phyloP scores from a whole-genome alignment of 805 yeast species.

The Naumovozyma dairenensis region DNA sequence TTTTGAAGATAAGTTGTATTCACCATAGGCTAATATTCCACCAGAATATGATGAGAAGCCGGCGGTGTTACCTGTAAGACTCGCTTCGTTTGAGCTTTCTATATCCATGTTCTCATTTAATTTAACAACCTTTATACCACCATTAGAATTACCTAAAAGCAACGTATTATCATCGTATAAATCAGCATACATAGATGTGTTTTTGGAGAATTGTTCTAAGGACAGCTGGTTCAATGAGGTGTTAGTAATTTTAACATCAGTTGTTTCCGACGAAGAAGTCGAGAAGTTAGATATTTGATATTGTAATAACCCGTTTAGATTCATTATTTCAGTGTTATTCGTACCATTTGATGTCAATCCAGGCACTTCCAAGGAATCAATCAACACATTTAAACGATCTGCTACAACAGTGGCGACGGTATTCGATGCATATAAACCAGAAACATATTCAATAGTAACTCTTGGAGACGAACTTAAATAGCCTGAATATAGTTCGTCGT shows the following conservation, averaged over 20 bases:
- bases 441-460: slow-evolving; percentile 34
- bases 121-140: slow-evolving; percentile 31
- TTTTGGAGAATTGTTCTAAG: slow-evolving; percentile 21
- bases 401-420: slow-evolving; percentile 48
- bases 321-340: slow-evolving; percentile 29
- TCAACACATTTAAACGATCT: slow-evolving; percentile 47
- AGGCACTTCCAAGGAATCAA: slow-evolving; percentile 36
- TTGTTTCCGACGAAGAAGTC: slow-evolving; percentile 19
- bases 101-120: slow-evolving; percentile 18
- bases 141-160: slow-evolving; percentile 39
- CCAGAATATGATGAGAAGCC: slow-evolving; percentile 14
- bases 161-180: slow-evolving; percentile 36
- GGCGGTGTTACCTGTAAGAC: slow-evolving; percentile 13
- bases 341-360: slow-evolving; percentile 3
- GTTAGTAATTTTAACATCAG: slow-evolving; percentile 34
- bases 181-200: slow-evolving; percentile 15
- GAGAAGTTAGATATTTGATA: slow-evolving; percentile 64
- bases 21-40: slow-evolving; percentile 31
- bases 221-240: slow-evolving; percentile 38
- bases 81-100: slow-evolving; percentile 5
- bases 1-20: slow-evolving; percentile 8
- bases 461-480: slow-evolving; percentile 42
- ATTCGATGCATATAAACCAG: slow-evolving; percentile 23
- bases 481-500: slow-evolving; percentile 70
- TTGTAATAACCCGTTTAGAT: slow-evolving; percentile 74